phyloP scores from a whole-genome alignment of 75 land plant species.

The Sequoiadendron giganteum region DNA sequence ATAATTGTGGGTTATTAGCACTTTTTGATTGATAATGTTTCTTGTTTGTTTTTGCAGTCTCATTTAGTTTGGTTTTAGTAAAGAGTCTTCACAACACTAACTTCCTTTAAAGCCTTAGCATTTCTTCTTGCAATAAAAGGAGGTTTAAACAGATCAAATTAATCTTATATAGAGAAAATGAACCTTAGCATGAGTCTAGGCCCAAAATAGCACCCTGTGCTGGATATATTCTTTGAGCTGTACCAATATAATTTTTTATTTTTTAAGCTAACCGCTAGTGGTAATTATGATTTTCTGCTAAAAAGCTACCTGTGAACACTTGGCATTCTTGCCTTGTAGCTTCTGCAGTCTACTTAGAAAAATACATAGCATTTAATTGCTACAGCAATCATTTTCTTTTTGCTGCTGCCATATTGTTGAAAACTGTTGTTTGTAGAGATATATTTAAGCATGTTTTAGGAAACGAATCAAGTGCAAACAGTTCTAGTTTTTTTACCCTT shows the following conservation, averaged over 20 bases:
- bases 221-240: no score
- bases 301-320: no score
- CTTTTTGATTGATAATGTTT: neutral
- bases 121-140: no score
- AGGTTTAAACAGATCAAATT: neutral
- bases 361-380: neutral
- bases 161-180: no score
- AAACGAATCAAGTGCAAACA: neutral
- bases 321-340: no score
- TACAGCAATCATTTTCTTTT: no score
- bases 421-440: neutral
- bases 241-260: no score
- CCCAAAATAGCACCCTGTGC: no score
- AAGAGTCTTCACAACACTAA: neutral
- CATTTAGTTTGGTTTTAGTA: neutral
- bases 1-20: neutral
- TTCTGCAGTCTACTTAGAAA: neutral
- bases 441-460: neutral
- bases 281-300: no score
- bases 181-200: no score
- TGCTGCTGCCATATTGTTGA: neutral
- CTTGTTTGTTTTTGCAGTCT: neutral
- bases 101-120: neutral
- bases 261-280: no score
- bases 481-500: neutral